A percentile compares a stretch with the other conserved stretches of the same genome.
Conservation (phyloP, 805 yeast species). For the Ogataea salicorniae region DNA sequence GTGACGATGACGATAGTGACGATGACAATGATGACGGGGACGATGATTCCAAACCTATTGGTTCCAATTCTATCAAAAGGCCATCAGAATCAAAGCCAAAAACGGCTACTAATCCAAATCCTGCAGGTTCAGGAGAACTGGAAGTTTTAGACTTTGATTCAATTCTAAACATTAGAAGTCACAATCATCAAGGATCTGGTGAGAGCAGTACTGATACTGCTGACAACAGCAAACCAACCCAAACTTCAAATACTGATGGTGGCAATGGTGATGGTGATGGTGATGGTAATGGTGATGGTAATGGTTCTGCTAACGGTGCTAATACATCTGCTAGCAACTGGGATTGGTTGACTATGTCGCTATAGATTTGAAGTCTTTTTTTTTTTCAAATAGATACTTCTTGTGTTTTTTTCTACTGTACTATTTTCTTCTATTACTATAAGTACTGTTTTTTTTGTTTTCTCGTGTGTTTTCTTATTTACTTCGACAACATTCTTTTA, state of each 20-base stretch:
- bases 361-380: constrained; percentile 19
- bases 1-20: background rate
- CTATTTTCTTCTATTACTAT: background rate
- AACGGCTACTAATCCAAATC: background rate
- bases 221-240: background rate
- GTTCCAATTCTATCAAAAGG: too few species aligned
- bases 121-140: constrained; percentile 5
- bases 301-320: constrained; percentile 1
- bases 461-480: background rate
- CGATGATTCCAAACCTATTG: background rate
- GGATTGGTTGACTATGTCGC: constrained; percentile 45
- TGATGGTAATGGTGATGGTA: constrained; percentile 5
- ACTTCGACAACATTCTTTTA: too few species aligned
- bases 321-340: constrained; percentile 26
- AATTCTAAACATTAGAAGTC: constrained; percentile 12
- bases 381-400: background rate
- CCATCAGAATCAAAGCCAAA: background rate
- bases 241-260: constrained; percentile 4
- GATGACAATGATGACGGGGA: background rate
- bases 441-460: background rate
- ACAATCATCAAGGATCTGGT: constrained; percentile 6
- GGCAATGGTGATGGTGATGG: constrained; percentile 4
- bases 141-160: constrained; percentile 21
- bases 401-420: background rate
- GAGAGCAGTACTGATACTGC: background rate